Conservation (phyloP, 192 early-diverging fungal genomes). For the Physocladia obscura region DNA sequence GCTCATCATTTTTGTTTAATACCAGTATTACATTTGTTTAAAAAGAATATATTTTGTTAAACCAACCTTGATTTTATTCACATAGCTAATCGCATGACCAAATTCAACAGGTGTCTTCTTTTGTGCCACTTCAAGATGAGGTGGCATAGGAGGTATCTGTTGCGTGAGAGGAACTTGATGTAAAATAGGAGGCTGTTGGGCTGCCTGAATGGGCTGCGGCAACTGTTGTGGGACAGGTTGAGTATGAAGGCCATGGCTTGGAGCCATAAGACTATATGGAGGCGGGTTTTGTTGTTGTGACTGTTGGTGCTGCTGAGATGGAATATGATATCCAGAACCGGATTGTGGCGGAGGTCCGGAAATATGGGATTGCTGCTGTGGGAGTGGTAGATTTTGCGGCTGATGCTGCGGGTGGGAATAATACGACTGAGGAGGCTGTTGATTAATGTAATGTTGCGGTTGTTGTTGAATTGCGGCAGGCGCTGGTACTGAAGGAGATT, state of each 20-base stretch:
- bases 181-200: constrained; percentile 12
- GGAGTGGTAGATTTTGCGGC: neutral
- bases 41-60: neutral
- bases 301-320: too few relatives aligned
- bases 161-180: constrained; percentile 25
- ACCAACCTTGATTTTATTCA: constrained; percentile 95
- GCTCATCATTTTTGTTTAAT: constrained; percentile 6
- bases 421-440: too few relatives aligned
- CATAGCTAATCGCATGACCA: constrained; percentile 98
- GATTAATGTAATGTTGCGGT: too few relatives aligned
- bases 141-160: constrained; percentile 19
- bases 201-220: constrained; percentile 3
- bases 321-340: neutral
- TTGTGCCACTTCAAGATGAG: neutral
- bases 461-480: neutral
- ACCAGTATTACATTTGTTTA: constrained; percentile 10
- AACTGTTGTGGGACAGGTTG: neutral
- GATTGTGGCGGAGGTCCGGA: neutral
- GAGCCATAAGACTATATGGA: too few relatives aligned
- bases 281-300: too few relatives aligned
- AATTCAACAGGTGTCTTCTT: constrained; percentile 81
- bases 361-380: too few relatives aligned
- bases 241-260: neutral
- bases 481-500: neutral
- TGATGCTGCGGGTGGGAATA: neutral